These are phyloP conservation scores for Trichoderma sp. DNA, from an alignment of 2,329 filamentous ascomycete species.

Conservation along the genomic window DNA sequence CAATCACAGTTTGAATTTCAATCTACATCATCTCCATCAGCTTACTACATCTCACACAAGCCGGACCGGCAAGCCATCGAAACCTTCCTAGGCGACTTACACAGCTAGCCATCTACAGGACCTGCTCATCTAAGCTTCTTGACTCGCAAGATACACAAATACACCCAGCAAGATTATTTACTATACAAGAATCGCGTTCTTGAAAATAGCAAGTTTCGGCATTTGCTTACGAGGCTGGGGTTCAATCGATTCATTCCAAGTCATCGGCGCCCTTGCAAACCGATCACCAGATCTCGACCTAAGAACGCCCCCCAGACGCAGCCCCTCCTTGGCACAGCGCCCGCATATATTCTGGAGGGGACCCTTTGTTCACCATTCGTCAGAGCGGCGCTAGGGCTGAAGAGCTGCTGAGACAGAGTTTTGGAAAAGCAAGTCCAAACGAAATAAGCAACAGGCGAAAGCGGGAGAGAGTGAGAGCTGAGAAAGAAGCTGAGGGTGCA, in stretches of 20 bases:
- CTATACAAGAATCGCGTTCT: neutral
- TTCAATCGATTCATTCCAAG: neutral
- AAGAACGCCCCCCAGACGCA: neutral
- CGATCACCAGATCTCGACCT: slow-evolving; percentile 17
- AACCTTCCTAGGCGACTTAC: slow-evolving; percentile 14
- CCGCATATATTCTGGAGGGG: slow-evolving; percentile 2
- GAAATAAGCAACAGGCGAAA: neutral
- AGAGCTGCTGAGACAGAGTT: slow-evolving; percentile 1
- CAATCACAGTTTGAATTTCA: neutral
- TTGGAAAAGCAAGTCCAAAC: neutral
- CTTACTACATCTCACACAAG: slow-evolving; percentile 17
- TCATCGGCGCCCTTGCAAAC: slow-evolving; percentile 4
- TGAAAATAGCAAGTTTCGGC: neutral
- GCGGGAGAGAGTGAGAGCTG: neutral
- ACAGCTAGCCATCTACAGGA: neutral
- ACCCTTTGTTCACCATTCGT: neutral
- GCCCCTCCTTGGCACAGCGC: slow-evolving; percentile 15
- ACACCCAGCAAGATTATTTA: neutral
- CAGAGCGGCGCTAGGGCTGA: slow-evolving; percentile 11
- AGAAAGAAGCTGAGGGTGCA: neutral
- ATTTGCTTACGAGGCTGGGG: neutral
- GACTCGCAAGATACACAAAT: neutral
- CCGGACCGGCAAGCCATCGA: slow-evolving; percentile 7
- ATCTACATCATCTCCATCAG: slow-evolving; percentile 6
- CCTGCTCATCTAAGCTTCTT: neutral